These are phyloP conservation scores for Podaxis pistillaris DNA, from an alignment of 768 basidiomycete species.

Conservation along the genomic window DNA sequence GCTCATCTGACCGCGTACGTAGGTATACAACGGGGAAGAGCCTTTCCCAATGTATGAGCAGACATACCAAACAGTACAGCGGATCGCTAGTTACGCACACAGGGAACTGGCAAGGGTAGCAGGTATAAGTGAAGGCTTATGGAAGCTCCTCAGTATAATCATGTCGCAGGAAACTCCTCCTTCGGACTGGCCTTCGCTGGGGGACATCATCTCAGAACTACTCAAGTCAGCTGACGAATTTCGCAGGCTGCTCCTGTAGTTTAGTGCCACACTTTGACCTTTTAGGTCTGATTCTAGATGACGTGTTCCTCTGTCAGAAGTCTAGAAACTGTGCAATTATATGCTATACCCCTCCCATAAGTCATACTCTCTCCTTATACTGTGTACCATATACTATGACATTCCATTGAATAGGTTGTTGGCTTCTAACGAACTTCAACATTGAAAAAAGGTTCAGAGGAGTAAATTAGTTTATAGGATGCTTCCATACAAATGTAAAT, in stretches of 20 bases:
- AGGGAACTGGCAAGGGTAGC: background rate
- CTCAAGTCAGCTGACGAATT: background rate
- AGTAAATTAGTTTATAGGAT: too few relatives aligned
- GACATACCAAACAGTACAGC: background rate
- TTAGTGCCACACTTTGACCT: background rate
- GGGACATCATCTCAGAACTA: background rate
- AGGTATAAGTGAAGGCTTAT: slow-evolving; percentile 2
- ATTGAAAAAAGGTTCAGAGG: too few relatives aligned
- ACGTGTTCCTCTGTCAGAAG: too few relatives aligned
- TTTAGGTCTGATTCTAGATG: too few relatives aligned
- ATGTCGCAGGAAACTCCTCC: background rate
- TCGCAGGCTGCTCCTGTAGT: background rate
- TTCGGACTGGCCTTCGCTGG: background rate
- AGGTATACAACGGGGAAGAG: background rate
- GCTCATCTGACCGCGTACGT: background rate
- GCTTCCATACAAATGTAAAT: too few relatives aligned
- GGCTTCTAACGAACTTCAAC: too few relatives aligned
- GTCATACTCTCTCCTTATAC: too few relatives aligned
- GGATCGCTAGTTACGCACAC: background rate
- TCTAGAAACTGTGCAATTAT: too few relatives aligned
- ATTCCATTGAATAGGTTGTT: too few relatives aligned
- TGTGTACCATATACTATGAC: too few relatives aligned
- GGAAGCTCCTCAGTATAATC: background rate
- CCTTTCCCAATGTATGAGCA: background rate
- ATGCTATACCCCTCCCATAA: too few relatives aligned